phyloP scores from a whole-genome alignment of 345 rosid species.

The Gossypium australe region DNA sequence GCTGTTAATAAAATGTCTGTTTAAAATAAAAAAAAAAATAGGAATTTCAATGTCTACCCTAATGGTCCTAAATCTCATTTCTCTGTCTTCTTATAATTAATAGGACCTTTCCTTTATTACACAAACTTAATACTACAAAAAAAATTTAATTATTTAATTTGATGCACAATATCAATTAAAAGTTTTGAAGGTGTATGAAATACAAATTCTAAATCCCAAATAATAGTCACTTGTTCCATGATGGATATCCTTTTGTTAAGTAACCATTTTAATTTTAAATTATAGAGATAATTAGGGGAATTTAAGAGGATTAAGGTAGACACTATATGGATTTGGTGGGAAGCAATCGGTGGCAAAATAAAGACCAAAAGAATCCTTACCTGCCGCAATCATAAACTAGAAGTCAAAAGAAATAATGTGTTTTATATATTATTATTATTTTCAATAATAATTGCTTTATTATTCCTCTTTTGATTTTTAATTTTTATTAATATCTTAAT shows the following conservation, averaged over 20 bases:
- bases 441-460: not conserved
- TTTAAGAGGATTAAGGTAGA: not conserved
- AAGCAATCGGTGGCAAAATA: too few relatives aligned
- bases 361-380: slow-evolving; percentile 29
- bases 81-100: too few relatives aligned
- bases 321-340: not conserved
- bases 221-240: not conserved
- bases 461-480: not conserved
- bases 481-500: too few relatives aligned
- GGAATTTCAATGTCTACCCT: too few relatives aligned
- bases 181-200: too few relatives aligned
- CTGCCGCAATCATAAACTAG: slow-evolving; percentile 36
- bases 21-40: not conserved
- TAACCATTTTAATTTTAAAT: not conserved
- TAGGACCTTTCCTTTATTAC: too few relatives aligned
- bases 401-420: not conserved
- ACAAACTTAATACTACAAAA: too few relatives aligned
- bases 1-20: slow-evolving; percentile 9
- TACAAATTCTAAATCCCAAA: not conserved
- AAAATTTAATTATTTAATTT: not conserved
- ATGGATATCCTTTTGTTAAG: not conserved
- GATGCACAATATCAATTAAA: not conserved
- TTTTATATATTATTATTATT: not conserved
- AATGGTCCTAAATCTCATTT: too few relatives aligned
- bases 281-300: not conserved